Percentiles rank a stretch among this genome's conserved stretches.
These are phyloP conservation scores for Neurospora sp. DNA, from an alignment of 495 filamentous ascomycete species.

Conservation along the genomic window DNA sequence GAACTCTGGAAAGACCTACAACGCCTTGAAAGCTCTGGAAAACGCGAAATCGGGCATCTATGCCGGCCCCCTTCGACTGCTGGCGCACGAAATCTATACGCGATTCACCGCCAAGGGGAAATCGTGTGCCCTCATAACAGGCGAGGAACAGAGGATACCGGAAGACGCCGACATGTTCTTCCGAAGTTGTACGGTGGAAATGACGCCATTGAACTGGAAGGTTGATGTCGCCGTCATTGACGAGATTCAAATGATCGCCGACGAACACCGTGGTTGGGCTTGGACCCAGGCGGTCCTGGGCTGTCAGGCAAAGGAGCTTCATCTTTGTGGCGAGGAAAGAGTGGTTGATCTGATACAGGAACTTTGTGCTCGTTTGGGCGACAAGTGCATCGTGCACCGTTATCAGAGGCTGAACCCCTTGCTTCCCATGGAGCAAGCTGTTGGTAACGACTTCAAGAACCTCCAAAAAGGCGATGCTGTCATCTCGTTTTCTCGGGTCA, in stretches of 20 bases:
- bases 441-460: constrained; percentile 50
- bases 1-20: constrained; percentile 97
- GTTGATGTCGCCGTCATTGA: constrained; percentile 94
- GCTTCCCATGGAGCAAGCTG: constrained; percentile 48
- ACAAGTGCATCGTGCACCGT: constrained; percentile 66
- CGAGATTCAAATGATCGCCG: constrained; percentile 95
- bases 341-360: constrained; percentile 69
- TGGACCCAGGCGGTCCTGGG: constrained; percentile 94
- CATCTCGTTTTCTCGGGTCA: constrained; percentile 71
- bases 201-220: constrained; percentile 61
- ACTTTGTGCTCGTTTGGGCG: constrained; percentile 71
- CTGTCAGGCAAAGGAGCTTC: constrained; percentile 74
- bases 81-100: constrained; percentile 88
- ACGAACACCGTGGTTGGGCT: constrained; percentile 75
- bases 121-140: constrained; percentile 73
- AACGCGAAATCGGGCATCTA: constrained; percentile 69
- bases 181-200: constrained; percentile 89
- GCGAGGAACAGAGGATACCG: constrained; percentile 68
- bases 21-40: constrained; percentile 81
- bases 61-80: constrained; percentile 78
- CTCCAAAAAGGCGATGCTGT: constrained; percentile 87
- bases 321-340: constrained; percentile 87
- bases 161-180: constrained; percentile 42
- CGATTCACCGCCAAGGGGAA: constrained; percentile 68
- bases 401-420: constrained; percentile 80